Conservation (phyloP, 768 basidiomycete genomes). For the Tricholoma hemisulphureum region DNA sequence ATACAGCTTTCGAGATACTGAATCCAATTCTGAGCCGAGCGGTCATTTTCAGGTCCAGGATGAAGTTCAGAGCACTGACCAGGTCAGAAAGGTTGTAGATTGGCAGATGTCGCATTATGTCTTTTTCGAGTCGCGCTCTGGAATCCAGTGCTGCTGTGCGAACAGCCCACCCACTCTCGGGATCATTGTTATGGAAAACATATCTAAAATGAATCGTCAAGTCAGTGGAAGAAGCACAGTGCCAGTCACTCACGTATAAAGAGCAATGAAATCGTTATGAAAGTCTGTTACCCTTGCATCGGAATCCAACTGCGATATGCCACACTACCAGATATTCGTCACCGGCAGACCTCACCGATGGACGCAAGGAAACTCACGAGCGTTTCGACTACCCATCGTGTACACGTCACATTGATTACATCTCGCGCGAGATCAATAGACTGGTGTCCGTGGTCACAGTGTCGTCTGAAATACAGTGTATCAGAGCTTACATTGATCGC, state of each 20-base stretch:
- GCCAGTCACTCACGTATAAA: constrained; percentile 14
- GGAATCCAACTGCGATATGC: too few species aligned
- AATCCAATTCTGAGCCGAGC: background rate
- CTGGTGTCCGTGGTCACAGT: constrained; percentile 3
- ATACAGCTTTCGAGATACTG: background rate
- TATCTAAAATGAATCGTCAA: constrained; percentile 8
- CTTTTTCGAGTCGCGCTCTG: constrained; percentile 4
- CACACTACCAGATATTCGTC: constrained; percentile 5
- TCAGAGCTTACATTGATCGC: background rate
- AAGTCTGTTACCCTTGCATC: background rate
- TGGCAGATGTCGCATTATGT: constrained; percentile 9
- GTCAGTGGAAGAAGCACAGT: background rate
- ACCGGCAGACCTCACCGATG: background rate
- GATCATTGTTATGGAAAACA: constrained; percentile 21
- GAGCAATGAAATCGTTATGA: constrained; percentile 13
- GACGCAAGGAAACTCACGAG: constrained; percentile 15
- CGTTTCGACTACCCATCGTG: constrained; percentile 26
- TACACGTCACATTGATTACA: constrained; percentile 26
- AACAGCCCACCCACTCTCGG: constrained; percentile 20
- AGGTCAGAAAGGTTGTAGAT: background rate
- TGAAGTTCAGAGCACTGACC: background rate
- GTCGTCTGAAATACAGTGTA: background rate
- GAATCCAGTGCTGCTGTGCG: constrained; percentile 15
- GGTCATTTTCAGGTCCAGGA: too few species aligned
- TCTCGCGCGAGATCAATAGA: constrained; percentile 22